Base-by-base conservation (phyloP, 371 early-diverging fungal species). In the Rhizopus delemar region DNA sequence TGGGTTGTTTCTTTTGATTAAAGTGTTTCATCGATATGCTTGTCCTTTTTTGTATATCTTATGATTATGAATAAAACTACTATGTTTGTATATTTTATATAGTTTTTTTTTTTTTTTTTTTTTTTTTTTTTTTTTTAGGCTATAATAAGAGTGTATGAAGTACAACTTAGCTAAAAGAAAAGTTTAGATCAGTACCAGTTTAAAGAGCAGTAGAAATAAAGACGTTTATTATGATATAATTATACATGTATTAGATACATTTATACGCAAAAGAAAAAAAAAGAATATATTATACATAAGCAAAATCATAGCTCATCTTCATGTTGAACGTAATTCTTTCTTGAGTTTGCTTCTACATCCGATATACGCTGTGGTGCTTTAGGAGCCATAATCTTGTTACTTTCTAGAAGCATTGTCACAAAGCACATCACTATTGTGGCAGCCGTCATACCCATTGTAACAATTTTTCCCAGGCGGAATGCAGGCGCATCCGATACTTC, bases 1-100 rank as follows among this genome's bases (percentile, higher is more conserved):
- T 86, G 86, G 86, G 15, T 71, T 67, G 59, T 72, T 16, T 53
- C 46, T 50, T 66, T 54, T 38, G 54, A 66, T 45, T 61, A 66
- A 57, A 43, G 13, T 13, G 5, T 13, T 13, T 43, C n/a, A n/a
- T 43, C n/a, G 11, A 2, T 22, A 36, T 9, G 36, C 9, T 8
- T 36, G 2, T 36, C 36, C 2, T 11, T 36, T 41, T 53, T 45
- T 41, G 48, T 48, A 48, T 15, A 5, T 29, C 5, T 29, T 43
- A 15, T 15, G 15, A n/a, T 43, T 43, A 43, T 3, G 15, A 43
- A 43, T 6, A 38, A 38, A 5, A 22, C 22, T 9, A 39, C 2
- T 39, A 39, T 39, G 9, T 39, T 39, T 9, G 9, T 9, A 39
- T 9, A 39, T 2, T 12, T 12, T 39, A 39, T 39, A 8, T n/a